Conservation (phyloP, 139 green algal species). For the Zygnema circumcarinatum region DNA sequence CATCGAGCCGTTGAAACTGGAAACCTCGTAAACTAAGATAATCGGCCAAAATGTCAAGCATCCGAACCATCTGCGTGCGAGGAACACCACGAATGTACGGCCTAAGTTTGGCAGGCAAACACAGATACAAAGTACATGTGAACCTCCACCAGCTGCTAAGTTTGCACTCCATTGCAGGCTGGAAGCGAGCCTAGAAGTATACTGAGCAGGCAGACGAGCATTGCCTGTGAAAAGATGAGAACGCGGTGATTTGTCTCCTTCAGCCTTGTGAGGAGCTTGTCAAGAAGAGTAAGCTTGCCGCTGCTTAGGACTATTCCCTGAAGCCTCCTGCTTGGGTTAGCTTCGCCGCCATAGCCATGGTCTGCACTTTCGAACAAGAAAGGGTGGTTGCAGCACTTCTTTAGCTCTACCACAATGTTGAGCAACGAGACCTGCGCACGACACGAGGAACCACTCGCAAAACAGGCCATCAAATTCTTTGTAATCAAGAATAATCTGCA, state of each 20-base stretch:
- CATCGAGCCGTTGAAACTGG: slow-evolving; percentile 90
- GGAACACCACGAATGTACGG: slow-evolving; percentile 3
- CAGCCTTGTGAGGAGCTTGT: slow-evolving; percentile 89
- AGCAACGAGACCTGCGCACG: slow-evolving; percentile 75
- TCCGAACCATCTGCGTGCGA: slow-evolving; percentile 80
- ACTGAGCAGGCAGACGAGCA: no score
- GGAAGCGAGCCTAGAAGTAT: no score
- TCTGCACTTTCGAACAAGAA: slow-evolving; percentile 69
- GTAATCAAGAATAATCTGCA: no score
- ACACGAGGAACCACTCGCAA: background rate
- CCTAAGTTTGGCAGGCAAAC: no score
- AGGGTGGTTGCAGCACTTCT: slow-evolving; percentile 93
- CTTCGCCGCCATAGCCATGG: slow-evolving; percentile 47
- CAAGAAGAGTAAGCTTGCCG: slow-evolving; percentile 86
- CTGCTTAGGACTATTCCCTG: slow-evolving; percentile 58
- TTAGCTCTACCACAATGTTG: slow-evolving; percentile 92
- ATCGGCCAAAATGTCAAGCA: slow-evolving; percentile 94
- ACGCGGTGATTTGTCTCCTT: slow-evolving; percentile 84
- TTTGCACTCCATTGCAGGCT: no score
- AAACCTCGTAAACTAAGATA: slow-evolving; percentile 90
- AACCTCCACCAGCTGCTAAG: no score
- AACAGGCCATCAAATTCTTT: no score
- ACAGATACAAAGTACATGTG: no score
- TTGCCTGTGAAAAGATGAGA: slow-evolving; percentile 89
- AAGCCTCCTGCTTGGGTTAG: slow-evolving; percentile 4